These are phyloP conservation scores for Globisporangium orthogonon DNA, from an alignment of 352 stramenopile species.

Conservation along the genomic window DNA sequence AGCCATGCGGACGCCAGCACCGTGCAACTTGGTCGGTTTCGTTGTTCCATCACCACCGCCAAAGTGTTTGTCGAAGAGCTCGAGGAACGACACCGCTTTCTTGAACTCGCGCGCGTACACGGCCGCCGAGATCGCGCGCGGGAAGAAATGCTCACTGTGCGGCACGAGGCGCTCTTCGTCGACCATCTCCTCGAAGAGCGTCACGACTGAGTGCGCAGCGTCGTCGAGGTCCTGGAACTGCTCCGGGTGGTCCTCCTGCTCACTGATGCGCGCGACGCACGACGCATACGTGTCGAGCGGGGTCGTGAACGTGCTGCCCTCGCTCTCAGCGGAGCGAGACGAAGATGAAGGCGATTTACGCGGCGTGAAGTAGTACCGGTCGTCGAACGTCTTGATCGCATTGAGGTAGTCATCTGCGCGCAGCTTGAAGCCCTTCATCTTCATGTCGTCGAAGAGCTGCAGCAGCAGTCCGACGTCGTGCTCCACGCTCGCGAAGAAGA, in stretches of 20 bases:
- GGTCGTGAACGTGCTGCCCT: conserved; percentile 16
- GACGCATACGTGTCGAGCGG: conserved; percentile 36
- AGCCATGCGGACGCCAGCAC: conserved; percentile 35
- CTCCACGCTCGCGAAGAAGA: conserved; percentile 31
- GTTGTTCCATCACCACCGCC: neutral
- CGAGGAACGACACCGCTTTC: conserved; percentile 31
- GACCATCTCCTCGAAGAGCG: conserved; percentile 63
- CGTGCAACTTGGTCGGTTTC: conserved; percentile 18
- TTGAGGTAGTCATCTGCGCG: conserved; percentile 43
- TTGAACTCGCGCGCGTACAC: conserved; percentile 48
- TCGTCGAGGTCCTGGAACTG: conserved; percentile 31
- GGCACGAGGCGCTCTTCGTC: conserved; percentile 32
- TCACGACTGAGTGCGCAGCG: conserved; percentile 25
- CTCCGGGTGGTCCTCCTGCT: conserved; percentile 39
- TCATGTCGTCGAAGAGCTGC: conserved; percentile 51
- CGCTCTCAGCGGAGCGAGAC: too few relatives aligned
- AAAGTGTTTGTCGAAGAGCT: conserved; percentile 23
- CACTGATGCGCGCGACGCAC: conserved; percentile 30
- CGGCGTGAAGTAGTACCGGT: conserved; percentile 29
- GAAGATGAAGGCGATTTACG: neutral
- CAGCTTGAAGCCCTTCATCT: conserved; percentile 60
- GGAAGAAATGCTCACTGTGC: conserved; percentile 27
- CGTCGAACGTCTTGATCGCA: conserved; percentile 43
- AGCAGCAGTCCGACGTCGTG: conserved; percentile 25
- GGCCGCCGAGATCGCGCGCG: conserved; percentile 44